Evolutionary conservation across 1,284 basidiomycete species (phyloP), one percentile per base, ranked within the genome.

Genomic region (Ceratobasidium sp.): DNA sequence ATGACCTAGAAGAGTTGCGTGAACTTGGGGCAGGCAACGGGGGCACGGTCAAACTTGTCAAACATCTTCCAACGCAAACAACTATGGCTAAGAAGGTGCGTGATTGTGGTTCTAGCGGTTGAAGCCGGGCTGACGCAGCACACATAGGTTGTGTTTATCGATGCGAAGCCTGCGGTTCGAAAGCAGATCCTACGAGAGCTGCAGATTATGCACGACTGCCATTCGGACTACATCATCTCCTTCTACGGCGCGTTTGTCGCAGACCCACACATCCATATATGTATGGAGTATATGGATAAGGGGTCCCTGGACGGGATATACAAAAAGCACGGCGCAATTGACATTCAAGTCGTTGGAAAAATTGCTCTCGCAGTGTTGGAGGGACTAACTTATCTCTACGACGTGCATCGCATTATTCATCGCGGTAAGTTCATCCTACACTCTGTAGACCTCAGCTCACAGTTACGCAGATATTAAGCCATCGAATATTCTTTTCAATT

Each of bases 371-470:
- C 92, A 0, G 97, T 99, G n/a, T 85, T 98, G 52, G 91, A 94
- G 75, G 97, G 97, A 8, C 82, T 99, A 78, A 96, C 93, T 16
- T 99, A 99, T 80, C 87, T 99, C n/a, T 99, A 99, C 80, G 97
- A 99, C 79, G 92, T 92, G 0, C 97, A 99, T 81, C 90, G 96
- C n/a, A 99, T 99, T 81, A 99, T 99, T 77, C 97, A 99, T 81
- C 92, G 97, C 79, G 96, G 96, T 96, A 76, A 71, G 87, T 81
- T 48, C 26, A 34, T 72, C 28, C 36, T 48, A 26, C 32, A 43
- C 30, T 3, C 26, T 52, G 48, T 18, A n/a, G 28, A 46, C 16
- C 64, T 14, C 23, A 6, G 30, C 59, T 58, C 8, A 62, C 43
- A 9, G 28, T 60, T 16, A 36, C 5, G 43, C 74, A 97, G 97